A percentile compares a stretch with the other conserved stretches of the same genome.
phyloP scores from a whole-genome alignment of 2,329 filamentous ascomycete species.

The Hawksworthiomyces lignivorus region DNA sequence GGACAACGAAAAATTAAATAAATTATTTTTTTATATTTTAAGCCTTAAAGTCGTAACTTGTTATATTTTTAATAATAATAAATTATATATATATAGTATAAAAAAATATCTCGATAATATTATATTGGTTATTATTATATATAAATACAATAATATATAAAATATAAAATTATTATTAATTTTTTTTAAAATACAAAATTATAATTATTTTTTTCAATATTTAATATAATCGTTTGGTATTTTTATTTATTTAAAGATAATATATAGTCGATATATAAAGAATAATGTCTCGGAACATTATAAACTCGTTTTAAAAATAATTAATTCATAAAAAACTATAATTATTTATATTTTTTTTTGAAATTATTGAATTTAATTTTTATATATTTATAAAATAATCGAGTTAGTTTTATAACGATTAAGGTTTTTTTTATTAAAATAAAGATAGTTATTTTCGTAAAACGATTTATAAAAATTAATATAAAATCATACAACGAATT shows the following conservation, averaged over 20 bases:
- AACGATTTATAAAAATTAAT: background rate
- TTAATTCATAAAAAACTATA: background rate
- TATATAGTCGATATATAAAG: no score
- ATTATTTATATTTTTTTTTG: background rate
- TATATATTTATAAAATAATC: background rate
- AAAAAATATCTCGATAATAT: no score
- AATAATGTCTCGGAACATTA: background rate
- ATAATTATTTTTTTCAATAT: background rate
- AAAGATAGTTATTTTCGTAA: background rate
- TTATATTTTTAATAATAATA: no score
- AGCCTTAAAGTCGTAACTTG: no score
- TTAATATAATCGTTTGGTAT: no score
- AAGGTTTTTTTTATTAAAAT: background rate
- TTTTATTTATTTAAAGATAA: no score
- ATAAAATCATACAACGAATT: slow-evolving; percentile 2
- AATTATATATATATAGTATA: no score
- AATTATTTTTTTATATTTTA: no score
- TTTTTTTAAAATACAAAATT: background rate
- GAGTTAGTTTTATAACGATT: no score
- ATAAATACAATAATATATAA: background rate
- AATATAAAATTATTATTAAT: background rate
- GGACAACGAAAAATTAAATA: no score
- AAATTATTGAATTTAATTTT: background rate
- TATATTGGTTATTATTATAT: no score
- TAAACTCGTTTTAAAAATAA: background rate